These are phyloP conservation scores for Lathyrus sativus DNA, from an alignment of 306 rosid genomes.

Conservation along the genomic window DNA sequence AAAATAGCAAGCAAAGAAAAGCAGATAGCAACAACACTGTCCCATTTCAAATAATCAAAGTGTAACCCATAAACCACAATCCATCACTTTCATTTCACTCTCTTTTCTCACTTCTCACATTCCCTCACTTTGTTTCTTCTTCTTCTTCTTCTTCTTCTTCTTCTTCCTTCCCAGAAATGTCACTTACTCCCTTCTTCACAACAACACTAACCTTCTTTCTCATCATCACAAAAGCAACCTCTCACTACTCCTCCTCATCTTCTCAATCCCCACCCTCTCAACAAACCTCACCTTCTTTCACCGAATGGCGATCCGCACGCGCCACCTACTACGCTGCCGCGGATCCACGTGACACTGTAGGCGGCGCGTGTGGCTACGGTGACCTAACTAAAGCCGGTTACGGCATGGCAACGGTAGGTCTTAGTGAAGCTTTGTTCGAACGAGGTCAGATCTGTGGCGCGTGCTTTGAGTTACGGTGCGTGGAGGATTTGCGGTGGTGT, in stretches of 20 bases:
- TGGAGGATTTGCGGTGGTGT: conserved; percentile 90
- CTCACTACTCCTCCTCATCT: conserved; percentile 54
- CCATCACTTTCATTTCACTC: conserved; percentile 2
- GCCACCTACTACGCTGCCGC: conserved; percentile 92
- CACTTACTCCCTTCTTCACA: conserved; percentile 31
- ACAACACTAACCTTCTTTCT: conserved; percentile 17
- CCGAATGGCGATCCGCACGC: conserved; percentile 83
- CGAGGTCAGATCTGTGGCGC: conserved; percentile 99
- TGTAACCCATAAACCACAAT: not conserved
- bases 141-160: not conserved
- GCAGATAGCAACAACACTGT: not conserved
- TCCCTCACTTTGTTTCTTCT: not conserved
- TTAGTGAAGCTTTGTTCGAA: conserved; percentile 74
- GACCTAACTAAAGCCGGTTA: conserved; percentile 71
- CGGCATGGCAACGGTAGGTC: conserved; percentile 87
- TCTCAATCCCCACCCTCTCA: conserved; percentile 6
- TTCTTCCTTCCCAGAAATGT: conserved; percentile 37
- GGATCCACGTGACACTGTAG: conserved; percentile 80
- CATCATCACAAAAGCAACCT: conserved; percentile 41
- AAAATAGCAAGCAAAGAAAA: not conserved
- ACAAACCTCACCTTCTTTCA: conserved; percentile 31
- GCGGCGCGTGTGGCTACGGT: conserved; percentile 97
- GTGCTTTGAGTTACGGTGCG: conserved; percentile 77
- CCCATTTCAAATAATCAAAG: conserved; percentile 29
- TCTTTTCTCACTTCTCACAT: not conserved